phyloP scores from a whole-genome alignment of 495 filamentous ascomycete species.

The Astrothelium subdiscretum region DNA sequence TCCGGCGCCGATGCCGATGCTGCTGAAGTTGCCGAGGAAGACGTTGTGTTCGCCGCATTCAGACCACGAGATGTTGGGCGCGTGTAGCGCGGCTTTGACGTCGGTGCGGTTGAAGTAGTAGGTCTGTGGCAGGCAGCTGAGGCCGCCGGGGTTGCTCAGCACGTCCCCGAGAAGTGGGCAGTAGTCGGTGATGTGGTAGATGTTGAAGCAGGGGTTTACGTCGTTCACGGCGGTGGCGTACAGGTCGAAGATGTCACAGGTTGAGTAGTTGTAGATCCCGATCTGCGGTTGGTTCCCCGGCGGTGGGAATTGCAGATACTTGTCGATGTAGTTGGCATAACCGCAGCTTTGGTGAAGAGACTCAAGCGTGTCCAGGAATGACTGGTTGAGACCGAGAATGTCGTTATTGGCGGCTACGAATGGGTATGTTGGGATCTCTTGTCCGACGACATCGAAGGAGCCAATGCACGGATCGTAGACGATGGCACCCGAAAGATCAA shows the following conservation, averaged over 20 bases:
- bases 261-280: background rate
- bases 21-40: constrained; percentile 11
- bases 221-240: constrained; percentile 2
- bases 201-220: constrained; percentile 7
- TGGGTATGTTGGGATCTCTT: constrained; percentile 1
- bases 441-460: constrained; percentile 12
- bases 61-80: constrained; percentile 18
- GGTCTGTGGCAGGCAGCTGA: background rate
- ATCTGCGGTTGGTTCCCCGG: constrained; percentile 1
- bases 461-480: constrained; percentile 15
- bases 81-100: constrained; percentile 18
- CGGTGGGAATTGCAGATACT: constrained; percentile 3
- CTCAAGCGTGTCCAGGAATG: background rate
- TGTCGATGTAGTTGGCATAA: constrained; percentile 10
- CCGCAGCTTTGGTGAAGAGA: constrained; percentile 3
- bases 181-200: constrained; percentile 3
- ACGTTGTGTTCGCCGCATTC: constrained; percentile 13
- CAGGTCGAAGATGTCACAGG: constrained; percentile 5
- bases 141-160: background rate
- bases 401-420: constrained; percentile 5
- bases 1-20: constrained; percentile 2
- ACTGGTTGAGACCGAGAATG: constrained; percentile 5
- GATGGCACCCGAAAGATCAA: constrained; percentile 10
- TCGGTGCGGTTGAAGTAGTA: constrained; percentile 19
- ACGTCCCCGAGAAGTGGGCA: constrained; percentile 3